Evolutionary conservation across 163 green algal genomes (phyloP), one percentile per base, ranked within the genome.

Genomic region (Scenedesmus sp.): DNA sequence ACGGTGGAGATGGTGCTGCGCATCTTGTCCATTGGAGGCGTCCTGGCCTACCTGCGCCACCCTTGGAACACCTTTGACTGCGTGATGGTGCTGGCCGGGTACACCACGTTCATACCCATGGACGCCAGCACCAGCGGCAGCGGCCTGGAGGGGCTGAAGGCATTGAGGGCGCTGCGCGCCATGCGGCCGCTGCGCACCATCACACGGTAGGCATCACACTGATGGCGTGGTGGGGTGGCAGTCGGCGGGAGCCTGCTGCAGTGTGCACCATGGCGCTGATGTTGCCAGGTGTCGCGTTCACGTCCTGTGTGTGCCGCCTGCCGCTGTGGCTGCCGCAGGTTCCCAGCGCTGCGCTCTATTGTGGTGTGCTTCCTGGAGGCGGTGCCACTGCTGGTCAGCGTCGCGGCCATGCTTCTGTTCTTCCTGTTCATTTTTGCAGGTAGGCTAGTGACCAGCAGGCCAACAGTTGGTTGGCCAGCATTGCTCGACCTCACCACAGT

Each of bases 281-380:
- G n/a, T n/a, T n/a, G n/a, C n/a, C n/a, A n/a, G n/a, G n/a, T n/a
- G n/a, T n/a, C n/a, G n/a, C n/a, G n/a, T n/a, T n/a, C n/a, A n/a
- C n/a, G n/a, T n/a, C n/a, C n/a, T n/a, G n/a, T n/a, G n/a, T n/a
- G n/a, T n/a, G 46, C 46, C 10, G 10, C 46, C 53, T 65, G 53
- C 53, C 53, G n/a, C 49, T 79, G 18, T 76, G 22, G 30, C 35
- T 83, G n/a, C 68, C 44, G 79, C 85, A 92, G 88, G 46, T 98
- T 98, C 87, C 87, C 97, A 80, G 95, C 94, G 3, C 93, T 98
- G 81, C 93, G 96, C 1, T 93, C 92, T 42, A 94, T 98, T 70
- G 96, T 98, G 30, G 95, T 97, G 70, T 97, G 95, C 93, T 98
- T 98, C 91, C 82, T 98, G 40, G 96, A 98, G 94, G 95, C 96